phyloP scores from a whole-genome alignment of 192 early-diverging fungal species.

The Podochytrium sp. region DNA sequence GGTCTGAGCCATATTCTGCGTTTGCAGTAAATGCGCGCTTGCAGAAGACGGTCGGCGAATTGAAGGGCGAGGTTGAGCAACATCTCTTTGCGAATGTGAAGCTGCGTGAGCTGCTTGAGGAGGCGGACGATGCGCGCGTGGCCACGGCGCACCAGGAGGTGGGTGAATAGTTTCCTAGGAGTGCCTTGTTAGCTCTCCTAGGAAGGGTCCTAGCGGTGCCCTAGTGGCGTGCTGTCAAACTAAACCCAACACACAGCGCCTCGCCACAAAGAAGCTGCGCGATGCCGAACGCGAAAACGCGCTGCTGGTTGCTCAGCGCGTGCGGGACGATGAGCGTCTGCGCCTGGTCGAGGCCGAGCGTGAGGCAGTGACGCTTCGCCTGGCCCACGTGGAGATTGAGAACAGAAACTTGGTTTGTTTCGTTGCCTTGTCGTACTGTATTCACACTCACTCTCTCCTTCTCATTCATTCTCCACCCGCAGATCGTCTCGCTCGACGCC shows the following conservation, averaged over 20 bases:
- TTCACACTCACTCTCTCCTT: no score
- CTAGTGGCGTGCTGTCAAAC: not conserved
- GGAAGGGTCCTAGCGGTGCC: no score
- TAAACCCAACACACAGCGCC: not conserved
- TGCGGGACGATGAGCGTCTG: not conserved
- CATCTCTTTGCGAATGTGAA: not conserved
- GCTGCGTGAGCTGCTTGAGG: not conserved
- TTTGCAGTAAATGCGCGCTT: not conserved
- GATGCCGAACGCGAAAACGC: not conserved
- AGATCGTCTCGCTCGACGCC: not conserved
- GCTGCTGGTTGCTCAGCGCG: not conserved
- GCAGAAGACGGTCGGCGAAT: not conserved
- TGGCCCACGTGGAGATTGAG: not conserved
- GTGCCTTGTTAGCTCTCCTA: no score
- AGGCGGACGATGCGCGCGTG: not conserved
- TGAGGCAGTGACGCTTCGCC: not conserved
- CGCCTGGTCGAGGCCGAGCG: not conserved
- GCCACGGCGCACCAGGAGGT: not conserved
- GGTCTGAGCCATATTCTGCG: conserved; percentile 13
- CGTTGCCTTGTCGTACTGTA: no score
- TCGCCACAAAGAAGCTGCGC: not conserved
- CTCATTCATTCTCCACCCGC: no score
- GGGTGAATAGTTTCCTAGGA: no score
- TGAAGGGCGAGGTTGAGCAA: not conserved
- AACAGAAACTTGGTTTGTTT: no score